Evolutionary conservation across 2,329 filamentous ascomycete species (phyloP), one percentile per base, ranked within the genome.

Genomic region (Diaporthe destruens): DNA sequence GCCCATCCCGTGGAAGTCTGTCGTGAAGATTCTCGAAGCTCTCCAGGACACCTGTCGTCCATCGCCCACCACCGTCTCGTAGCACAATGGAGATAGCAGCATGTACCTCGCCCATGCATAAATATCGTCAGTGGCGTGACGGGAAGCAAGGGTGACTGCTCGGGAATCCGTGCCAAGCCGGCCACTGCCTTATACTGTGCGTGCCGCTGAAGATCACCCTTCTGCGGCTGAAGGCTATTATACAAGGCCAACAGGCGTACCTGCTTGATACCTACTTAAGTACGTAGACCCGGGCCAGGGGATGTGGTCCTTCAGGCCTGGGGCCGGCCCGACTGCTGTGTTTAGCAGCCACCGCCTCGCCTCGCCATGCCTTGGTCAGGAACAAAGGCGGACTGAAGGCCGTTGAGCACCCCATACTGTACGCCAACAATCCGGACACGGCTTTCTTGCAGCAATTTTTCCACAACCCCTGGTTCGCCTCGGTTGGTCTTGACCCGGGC

Each of bases 401-500:
- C 59, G 42, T 34, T 44, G 42, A 34, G 61, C 9, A 14, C 32
- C 32, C 61, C 61, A 53, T 66, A 66, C 61, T 14, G 61, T 66
- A 53, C 47, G 29, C 2, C 44, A 53, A 34, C 47, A 20, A 3
- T 2, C 4, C 61, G 61, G 61, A 53, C 61, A 66, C 61, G 44
- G 61, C 11, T 66, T 39, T 66, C 29, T 66, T 66, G 47, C 61
- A 65, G 61, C 61, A 65, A 66, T 2, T 36, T 20, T 14, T 34
- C 3, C 25, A 32, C 57, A 2, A 7, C n/a, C 44, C 44, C 61
- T n/a, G 47, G 61, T 20, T 53, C 36, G 47, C 47, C 61, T 66
- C 61, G 61, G 61, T 8, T 53, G 47, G 32, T 39, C n/a, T 66
- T 66, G 61, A 53, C 61, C 61, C 61, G 61, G 61, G 44, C 61